Evolutionary conservation across 257 asterid genomes (phyloP), one percentile per base, ranked within the genome.

Genomic region (Agastache rugosa): DNA sequence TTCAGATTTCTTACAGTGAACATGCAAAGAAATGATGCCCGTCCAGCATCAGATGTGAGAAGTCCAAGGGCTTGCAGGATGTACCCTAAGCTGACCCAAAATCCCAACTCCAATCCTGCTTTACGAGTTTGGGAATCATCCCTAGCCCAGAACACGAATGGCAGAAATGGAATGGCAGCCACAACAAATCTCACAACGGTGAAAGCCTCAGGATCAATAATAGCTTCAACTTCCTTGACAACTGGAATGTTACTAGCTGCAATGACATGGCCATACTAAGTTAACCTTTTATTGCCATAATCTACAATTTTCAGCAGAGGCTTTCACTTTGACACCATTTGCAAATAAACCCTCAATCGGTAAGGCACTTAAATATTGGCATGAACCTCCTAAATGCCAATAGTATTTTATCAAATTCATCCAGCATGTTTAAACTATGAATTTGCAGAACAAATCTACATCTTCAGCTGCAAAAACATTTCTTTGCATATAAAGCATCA

Each of bases 161-260:
- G 96, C 31, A 82, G 31, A 79, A 89, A 91, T 0, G 90, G 90
- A 59, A 89, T 79, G 58, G 96, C 89, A 59, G 93, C 84, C 51
- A 88, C 78, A 56, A 72, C 82, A 78, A 91, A 89, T 47, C 97
- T 89, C 55, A 89, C 86, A 22, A 84, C 86, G 19, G 87, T 86
- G 86, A 91, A 89, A 71, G 87, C 85, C 75, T 83, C 89, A 3
- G 97, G 94, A 83, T 91, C 93, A 65, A 88, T 50, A 51, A 86
- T 70, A 71, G 90, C 89, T 80, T 89, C 94, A 71, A 88, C 94
- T 83, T 89, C 93, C 79, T 91, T 91, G 56, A 91, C 88, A 16
- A 91, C 82, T 44, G 96, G 91, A 78, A 91, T 91, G 78, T 89
- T 89, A 78, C 97, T 91, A 22, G 97, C 96, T 89, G 90, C 83